These are phyloP conservation scores for Acanthamoeba quina DNA, from an alignment of 208 protist species.

Conservation along the genomic window DNA sequence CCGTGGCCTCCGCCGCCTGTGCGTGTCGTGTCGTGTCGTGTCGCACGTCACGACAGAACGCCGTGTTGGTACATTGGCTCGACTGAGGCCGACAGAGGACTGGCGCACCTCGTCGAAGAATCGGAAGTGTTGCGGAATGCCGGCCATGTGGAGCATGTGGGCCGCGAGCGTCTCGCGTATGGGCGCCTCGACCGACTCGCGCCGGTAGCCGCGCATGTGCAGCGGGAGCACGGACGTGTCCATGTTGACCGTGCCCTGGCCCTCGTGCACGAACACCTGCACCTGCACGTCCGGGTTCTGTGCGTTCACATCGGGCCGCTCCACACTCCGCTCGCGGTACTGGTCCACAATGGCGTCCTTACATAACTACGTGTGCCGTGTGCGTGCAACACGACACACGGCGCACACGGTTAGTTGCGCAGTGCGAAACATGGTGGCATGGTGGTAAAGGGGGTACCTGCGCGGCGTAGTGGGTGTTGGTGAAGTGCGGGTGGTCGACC, in stretches of 20 bases:
- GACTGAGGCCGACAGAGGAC: background rate
- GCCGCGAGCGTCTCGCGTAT: constrained; percentile 54
- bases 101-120: background rate
- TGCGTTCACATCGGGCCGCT: constrained; percentile 7
- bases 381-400: background rate
- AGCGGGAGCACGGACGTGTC: constrained; percentile 44
- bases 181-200: constrained; percentile 48
- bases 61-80: too few species aligned
- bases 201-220: constrained; percentile 58
- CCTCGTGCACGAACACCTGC: constrained; percentile 52
- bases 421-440: background rate
- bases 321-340: background rate
- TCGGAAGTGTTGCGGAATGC: background rate
- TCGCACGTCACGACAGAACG: background rate
- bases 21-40: background rate
- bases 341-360: constrained; percentile 66
- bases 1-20: background rate
- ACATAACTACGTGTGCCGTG: background rate
- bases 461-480: constrained; percentile 56
- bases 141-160: constrained; percentile 43
- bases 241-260: constrained; percentile 40
- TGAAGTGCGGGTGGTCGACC: constrained; percentile 11
- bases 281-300: constrained; percentile 32
- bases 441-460: background rate
- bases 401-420: too few species aligned